Evolutionary conservation across 768 basidiomycete species (phyloP), one percentile per base, ranked within the genome.

Genomic region (Agrocybe chaxingu): DNA sequence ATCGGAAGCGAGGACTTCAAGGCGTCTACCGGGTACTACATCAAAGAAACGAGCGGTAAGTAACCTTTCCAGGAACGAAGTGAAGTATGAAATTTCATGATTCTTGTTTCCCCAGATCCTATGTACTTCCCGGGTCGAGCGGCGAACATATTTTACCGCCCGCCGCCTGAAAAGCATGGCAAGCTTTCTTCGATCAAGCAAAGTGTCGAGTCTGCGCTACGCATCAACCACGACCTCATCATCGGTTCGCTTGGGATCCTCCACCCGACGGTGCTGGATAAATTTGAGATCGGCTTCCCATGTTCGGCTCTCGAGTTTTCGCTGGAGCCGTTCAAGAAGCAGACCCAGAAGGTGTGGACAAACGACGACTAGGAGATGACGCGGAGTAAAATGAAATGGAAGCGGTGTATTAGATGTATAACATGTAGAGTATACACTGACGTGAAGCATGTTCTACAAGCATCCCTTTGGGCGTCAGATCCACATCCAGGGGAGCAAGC

Each of bases 121-220:
- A 89, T 89, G 50, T 99, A 87, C 75, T 96, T 99, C 78, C 92
- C 94, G 34, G 94, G 94, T 33, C 88, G 96, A 31, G 93, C 92
- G 1, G 97, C 97, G 3, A 87, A 80, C 29, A 90, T 99, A 58
- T 89, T 82, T 71, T 97, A 93, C 70, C 87, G 97, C 41, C 71
- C 81, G 24, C 72, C 73, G 7, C 69, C 75, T 7, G 50, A 57
- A 10, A 71, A 72, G 53, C 51, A 62, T 36, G 59, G 62, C 50
- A 60, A 55, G 10, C 56, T 76, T 45, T 59, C 67, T 24, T 57
- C 65, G 4, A 57, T 78, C 39, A 73, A 74, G 60, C 67, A 75
- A 45, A 69, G 68, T 29, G 69, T 85, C 57, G 72, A 79, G 54
- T 62, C 76, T 7, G 71, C 69, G 30, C 62, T 81, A 18, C 58